A percentile compares a stretch with the other conserved stretches of the same genome.
These are phyloP conservation scores for Alternaria consortialis DNA, from an alignment of 2,329 filamentous ascomycete species.

Conservation along the genomic window DNA sequence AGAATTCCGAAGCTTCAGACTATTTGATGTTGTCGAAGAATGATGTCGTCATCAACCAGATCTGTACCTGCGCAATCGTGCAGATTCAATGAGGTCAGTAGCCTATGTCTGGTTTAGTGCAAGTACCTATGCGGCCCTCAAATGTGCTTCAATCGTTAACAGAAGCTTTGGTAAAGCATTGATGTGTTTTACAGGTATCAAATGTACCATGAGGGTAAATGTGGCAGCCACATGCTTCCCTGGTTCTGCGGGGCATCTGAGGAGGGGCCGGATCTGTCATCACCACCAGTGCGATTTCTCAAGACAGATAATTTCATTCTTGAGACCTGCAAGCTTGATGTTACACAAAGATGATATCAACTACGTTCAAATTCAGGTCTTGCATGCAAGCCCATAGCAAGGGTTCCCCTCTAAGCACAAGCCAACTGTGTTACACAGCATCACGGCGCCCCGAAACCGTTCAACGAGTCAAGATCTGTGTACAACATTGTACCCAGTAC, in stretches of 20 bases:
- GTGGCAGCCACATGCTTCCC: not conserved
- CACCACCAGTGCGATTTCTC: not conserved
- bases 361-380: not conserved
- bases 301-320: not conserved
- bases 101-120: not conserved
- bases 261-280: not conserved
- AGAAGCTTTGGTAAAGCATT: not conserved
- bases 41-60: slow-evolving; percentile 34
- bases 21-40: slow-evolving; percentile 14
- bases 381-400: not conserved
- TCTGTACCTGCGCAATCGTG: slow-evolving; percentile 13
- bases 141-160: not conserved
- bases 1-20: slow-evolving; percentile 1
- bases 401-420: slow-evolving; percentile 1
- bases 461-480: slow-evolving; percentile 23
- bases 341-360: not conserved
- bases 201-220: not conserved
- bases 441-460: slow-evolving; percentile 8
- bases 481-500: slow-evolving; percentile 6
- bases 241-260: not conserved
- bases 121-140: not conserved
- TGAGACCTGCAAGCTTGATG: not conserved
- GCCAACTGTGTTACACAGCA: slow-evolving; percentile 6
- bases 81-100: slow-evolving; percentile 21
- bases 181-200: too few relatives aligned